Evolutionary conservation across 1,284 basidiomycete species (phyloP).

Genomic region (Paramarasmius palmivorus): DNA sequence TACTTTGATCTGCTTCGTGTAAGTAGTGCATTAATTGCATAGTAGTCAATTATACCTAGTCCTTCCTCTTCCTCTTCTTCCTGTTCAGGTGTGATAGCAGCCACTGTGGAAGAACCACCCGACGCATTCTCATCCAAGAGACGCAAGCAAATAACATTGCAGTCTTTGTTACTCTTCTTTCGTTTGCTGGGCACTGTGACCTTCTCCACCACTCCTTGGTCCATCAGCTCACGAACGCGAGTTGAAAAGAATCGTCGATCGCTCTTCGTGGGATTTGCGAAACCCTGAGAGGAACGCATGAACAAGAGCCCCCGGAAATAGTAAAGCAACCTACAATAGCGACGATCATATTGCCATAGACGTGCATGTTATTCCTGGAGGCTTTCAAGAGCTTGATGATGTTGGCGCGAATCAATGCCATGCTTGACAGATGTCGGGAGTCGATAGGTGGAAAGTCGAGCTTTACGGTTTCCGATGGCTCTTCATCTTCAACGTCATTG

Average conservation of each 20-base stretch:
- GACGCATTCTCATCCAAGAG: conserved; percentile 40
- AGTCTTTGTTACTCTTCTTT: conserved; percentile 39
- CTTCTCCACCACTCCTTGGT: conserved; percentile 71
- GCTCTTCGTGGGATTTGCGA: conserved; percentile 66
- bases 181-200: conserved; percentile 62
- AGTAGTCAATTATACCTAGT: conserved; percentile 24
- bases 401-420: conserved; percentile 65
- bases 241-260: conserved; percentile 78
- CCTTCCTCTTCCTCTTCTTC: conserved; percentile 38
- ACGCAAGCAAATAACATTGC: conserved; percentile 62
- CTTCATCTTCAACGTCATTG: conserved; percentile 36
- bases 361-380: conserved; percentile 67
- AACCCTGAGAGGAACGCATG: conserved; percentile 50
- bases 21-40: conserved; percentile 2
- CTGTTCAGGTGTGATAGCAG: conserved; percentile 32
- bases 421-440: conserved; percentile 70
- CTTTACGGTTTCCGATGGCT: conserved; percentile 25
- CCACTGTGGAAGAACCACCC: conserved; percentile 22
- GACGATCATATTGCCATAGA: conserved; percentile 67
- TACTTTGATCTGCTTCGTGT: conserved; percentile 23
- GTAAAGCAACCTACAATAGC: conserved; percentile 54
- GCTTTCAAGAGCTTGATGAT: conserved; percentile 67
- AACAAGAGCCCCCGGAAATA: conserved; percentile 5
- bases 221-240: conserved; percentile 68
- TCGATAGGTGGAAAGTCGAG: conserved; percentile 73